Conservation (phyloP, 305 asterid genomes). For the Solanum chacoense region DNA sequence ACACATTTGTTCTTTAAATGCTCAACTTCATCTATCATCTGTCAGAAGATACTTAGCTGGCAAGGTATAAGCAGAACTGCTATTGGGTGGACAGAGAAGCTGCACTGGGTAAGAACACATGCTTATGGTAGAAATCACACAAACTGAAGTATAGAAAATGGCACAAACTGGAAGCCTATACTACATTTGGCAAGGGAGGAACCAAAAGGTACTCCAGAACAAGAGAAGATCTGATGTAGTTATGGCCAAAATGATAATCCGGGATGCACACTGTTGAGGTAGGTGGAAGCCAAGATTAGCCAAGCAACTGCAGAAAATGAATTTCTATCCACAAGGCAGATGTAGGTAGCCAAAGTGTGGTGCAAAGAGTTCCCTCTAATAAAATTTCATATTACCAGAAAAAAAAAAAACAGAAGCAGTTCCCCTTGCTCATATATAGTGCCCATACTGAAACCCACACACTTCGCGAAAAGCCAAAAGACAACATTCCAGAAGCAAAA, state of each 20-base stretch:
- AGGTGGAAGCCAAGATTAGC: neutral
- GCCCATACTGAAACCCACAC: neutral
- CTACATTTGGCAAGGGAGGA: neutral
- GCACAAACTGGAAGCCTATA: neutral
- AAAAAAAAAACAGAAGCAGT: neutral
- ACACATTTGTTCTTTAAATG: neutral
- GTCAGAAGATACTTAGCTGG: neutral
- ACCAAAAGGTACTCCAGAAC: neutral
- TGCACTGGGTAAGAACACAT: neutral
- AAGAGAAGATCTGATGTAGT: neutral
- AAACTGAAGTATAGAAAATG: neutral
- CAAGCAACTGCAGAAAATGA: neutral
- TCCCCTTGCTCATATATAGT: neutral
- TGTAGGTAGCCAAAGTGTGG: neutral
- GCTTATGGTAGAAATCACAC: neutral
- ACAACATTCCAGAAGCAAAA: neutral
- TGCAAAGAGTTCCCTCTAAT: neutral
- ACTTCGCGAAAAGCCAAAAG: neutral
- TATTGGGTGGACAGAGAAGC: neutral
- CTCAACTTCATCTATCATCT: neutral
- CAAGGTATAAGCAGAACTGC: neutral
- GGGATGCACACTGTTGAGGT: neutral
- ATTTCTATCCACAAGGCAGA: neutral
- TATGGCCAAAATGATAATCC: neutral
- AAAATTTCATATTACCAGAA: neutral